These are phyloP conservation scores for Pyrrhoderma lamaoense DNA, from an alignment of 1,284 basidiomycete species.

Conservation along the genomic window DNA sequence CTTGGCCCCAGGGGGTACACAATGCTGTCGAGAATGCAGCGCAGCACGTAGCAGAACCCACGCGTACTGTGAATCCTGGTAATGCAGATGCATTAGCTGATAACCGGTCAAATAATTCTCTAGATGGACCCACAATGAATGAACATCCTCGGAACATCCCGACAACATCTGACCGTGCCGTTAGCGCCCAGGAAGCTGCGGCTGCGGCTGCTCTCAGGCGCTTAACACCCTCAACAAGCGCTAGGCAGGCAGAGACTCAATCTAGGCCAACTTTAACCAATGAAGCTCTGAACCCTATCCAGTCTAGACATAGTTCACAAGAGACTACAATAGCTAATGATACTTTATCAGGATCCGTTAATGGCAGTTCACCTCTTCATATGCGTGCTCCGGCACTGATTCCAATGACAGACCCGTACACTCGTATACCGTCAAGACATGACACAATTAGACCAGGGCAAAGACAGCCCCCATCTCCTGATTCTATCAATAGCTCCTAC, in stretches of 20 bases:
- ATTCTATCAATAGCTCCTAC: not conserved
- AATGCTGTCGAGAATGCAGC: not conserved
- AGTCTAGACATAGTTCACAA: not conserved
- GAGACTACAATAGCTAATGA: not conserved
- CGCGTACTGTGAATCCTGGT: not conserved
- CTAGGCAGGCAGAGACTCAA: not conserved
- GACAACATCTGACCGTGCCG: not conserved
- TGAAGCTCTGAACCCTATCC: not conserved
- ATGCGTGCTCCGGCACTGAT: constrained; percentile 6
- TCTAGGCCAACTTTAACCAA: not conserved
- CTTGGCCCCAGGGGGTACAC: constrained; percentile 7
- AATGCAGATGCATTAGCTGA: not conserved
- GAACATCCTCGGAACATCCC: not conserved
- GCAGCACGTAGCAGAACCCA: not conserved
- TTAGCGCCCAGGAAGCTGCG: constrained; percentile 29
- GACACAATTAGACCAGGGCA: not conserved
- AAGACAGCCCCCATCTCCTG: not conserved
- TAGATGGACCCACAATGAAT: not conserved
- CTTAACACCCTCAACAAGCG: constrained; percentile 15
- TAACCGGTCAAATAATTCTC: constrained; percentile 3
- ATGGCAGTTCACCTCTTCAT: not conserved
- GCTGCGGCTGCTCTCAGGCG: constrained; percentile 32
- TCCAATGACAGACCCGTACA: constrained; percentile 12
- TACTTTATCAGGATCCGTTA: not conserved
- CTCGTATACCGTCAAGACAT: not conserved